These are phyloP conservation scores for Pseudisothecium myosuroides DNA, from an alignment of 225 moss, liverwort and hornwort species.

Conservation along the genomic window DNA sequence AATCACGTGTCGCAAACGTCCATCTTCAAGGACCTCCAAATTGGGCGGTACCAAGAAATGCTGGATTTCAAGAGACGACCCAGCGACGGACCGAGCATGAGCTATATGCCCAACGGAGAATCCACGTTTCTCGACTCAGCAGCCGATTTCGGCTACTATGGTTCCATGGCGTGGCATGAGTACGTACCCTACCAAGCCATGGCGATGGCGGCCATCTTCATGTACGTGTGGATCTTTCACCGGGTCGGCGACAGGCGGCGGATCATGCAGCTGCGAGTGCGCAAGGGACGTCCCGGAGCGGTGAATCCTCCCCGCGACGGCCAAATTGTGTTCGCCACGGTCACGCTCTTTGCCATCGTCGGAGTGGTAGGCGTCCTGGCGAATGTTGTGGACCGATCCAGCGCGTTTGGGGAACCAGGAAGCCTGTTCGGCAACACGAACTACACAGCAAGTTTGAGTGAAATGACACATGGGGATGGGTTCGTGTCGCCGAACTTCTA, in stretches of 20 bases:
- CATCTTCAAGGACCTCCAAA: background rate
- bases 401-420: too few species aligned
- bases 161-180: background rate
- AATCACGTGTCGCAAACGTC: background rate
- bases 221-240: slow-evolving; percentile 19
- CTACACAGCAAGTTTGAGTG: background rate
- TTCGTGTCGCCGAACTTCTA: background rate
- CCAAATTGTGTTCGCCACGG: background rate
- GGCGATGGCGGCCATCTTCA: slow-evolving; percentile 3
- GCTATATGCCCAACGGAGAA: background rate
- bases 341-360: background rate
- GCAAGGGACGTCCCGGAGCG: background rate
- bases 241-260: slow-evolving; percentile 9
- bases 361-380: background rate
- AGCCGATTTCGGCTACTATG: background rate
- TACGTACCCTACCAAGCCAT: slow-evolving; percentile 16
- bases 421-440: background rate
- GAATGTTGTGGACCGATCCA: background rate
- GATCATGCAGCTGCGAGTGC: slow-evolving; percentile 1
- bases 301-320: background rate
- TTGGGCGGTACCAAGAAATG: background rate
- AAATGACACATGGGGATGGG: background rate
- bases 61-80: background rate
- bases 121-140: background rate
- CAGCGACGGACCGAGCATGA: background rate